Conservation (phyloP, 2,329 filamentous ascomycete genomes). For the Diplocarpon rosae region DNA sequence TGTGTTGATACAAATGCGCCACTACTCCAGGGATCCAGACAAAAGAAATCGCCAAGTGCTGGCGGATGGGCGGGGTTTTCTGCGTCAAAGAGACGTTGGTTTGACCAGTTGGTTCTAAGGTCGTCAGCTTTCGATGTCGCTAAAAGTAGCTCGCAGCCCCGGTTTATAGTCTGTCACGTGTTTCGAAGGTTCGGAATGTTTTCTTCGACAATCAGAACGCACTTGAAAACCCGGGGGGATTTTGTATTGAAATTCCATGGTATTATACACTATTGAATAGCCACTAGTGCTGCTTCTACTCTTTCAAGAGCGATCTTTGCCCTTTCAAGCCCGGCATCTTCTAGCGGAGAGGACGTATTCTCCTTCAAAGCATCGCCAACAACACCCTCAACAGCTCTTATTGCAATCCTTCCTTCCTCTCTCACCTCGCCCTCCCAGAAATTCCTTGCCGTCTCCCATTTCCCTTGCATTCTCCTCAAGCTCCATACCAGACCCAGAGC, state of each 20-base stretch:
- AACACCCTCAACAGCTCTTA: constrained; percentile 44
- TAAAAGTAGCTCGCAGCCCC: not conserved
- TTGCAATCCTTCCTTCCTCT: constrained; percentile 53
- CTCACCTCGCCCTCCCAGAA: constrained; percentile 59
- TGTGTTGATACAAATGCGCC: constrained; percentile 1
- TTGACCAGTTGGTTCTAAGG: not conserved
- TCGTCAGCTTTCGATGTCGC: not conserved
- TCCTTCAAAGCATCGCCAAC: constrained; percentile 36
- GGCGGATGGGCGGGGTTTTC: no score
- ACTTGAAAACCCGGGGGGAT: not conserved
- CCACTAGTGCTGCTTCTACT: constrained; percentile 14
- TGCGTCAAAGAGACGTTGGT: not conserved
- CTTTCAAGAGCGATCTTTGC: constrained; percentile 14
- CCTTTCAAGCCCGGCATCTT: constrained; percentile 15
- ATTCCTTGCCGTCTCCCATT: constrained; percentile 47
- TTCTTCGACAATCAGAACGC: not conserved
- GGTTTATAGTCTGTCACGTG: not conserved
- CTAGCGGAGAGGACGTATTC: constrained; percentile 6
- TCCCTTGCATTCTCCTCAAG: constrained; percentile 46
- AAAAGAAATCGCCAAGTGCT: constrained; percentile 9
- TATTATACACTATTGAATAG: constrained; percentile 16
- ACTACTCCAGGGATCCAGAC: constrained; percentile 3
- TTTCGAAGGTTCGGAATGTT: not conserved
- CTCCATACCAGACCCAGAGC: constrained; percentile 51
- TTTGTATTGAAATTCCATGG: constrained; percentile 3